phyloP scores from a whole-genome alignment of 2,329 filamentous ascomycete genomes.

The Grosmannia penicillata region DNA sequence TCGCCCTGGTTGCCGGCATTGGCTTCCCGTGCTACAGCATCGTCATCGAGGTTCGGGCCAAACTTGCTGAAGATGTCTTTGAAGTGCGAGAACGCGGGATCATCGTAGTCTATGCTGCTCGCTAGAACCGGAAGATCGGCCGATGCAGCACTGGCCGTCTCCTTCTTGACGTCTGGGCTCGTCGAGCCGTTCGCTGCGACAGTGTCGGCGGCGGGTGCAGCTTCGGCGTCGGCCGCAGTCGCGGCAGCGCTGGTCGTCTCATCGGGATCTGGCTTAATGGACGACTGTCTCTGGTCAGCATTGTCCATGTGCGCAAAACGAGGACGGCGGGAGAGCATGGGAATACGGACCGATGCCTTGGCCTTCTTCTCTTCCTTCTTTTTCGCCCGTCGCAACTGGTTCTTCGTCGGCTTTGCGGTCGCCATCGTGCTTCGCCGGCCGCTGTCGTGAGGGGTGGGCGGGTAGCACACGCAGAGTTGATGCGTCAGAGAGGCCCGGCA shows the following conservation, averaged over 20 bases:
- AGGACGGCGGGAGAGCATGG: too few relatives aligned
- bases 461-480: too few relatives aligned
- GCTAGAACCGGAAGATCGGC: too few relatives aligned
- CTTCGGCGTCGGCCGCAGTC: conserved; percentile 13
- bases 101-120: conserved; percentile 42
- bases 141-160: conserved; percentile 20
- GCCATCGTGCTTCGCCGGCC: conserved; percentile 39
- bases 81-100: conserved; percentile 73
- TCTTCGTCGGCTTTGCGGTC: conserved; percentile 70
- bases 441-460: too few relatives aligned
- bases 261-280: too few relatives aligned
- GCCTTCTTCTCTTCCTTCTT: conserved; percentile 83
- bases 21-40: conserved; percentile 47
- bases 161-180: too few relatives aligned
- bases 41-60: conserved; percentile 46
- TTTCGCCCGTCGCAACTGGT: conserved; percentile 81
- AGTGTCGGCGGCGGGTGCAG: neutral
- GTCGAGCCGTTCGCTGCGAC: too few relatives aligned
- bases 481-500: too few relatives aligned
- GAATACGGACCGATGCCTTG: conserved; percentile 43
- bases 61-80: conserved; percentile 74
- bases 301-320: neutral
- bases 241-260: too few relatives aligned
- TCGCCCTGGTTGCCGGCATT: conserved; percentile 66
- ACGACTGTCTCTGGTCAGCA: neutral